phyloP scores from a whole-genome alignment of 2,329 filamentous ascomycete genomes.

The Erysiphe pulchra region DNA sequence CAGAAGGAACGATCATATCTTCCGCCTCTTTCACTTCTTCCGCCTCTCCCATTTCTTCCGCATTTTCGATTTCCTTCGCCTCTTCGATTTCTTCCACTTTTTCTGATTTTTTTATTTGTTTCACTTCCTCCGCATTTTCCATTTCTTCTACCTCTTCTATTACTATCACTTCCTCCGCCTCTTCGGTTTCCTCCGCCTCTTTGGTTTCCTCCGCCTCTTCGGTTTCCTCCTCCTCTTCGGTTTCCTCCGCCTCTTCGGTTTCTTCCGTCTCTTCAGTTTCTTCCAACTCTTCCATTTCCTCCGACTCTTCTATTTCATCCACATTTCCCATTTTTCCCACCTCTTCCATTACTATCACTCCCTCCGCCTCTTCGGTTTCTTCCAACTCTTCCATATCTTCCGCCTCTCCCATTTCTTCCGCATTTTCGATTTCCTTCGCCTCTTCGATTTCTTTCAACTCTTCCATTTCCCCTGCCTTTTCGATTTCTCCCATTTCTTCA shows the following conservation, averaged over 20 bases:
- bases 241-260: not conserved
- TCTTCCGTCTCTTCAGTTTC: not conserved
- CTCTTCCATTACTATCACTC: not conserved
- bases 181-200: not conserved
- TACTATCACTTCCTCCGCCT: no score
- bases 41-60: no score
- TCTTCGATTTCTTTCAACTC: no score
- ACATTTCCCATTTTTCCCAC: not conserved
- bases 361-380: conserved; percentile 3
- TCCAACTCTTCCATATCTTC: conserved; percentile 1
- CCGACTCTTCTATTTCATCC: not conserved
- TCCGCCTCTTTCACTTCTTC: no score
- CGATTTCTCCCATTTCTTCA: no score
- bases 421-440: no score
- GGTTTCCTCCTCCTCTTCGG: not conserved
- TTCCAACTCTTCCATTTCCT: not conserved
- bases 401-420: not conserved
- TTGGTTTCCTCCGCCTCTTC: not conserved
- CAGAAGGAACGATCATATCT: no score
- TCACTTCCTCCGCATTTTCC: no score
- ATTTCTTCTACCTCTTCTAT: not conserved
- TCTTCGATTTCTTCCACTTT: no score
- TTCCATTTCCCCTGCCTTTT: no score
- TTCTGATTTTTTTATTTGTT: no score
- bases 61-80: no score